phyloP scores from a whole-genome alignment of 148 eudicot genomes.

The Bassia scoparia region DNA sequence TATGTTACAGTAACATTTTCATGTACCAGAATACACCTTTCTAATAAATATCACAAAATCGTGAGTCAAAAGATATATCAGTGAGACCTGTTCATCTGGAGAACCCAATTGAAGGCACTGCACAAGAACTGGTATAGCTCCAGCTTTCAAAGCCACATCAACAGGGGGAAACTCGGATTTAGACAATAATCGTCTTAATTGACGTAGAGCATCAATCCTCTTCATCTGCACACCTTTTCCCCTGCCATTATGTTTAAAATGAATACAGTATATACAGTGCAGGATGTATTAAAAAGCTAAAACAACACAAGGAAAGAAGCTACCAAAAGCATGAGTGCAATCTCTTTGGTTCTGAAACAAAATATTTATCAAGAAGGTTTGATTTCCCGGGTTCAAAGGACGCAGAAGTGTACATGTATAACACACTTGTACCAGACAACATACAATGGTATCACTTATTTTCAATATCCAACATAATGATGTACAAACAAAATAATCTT shows the following conservation, averaged over 20 bases:
- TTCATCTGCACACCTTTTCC: slow-evolving; percentile 83
- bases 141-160: slow-evolving; percentile 80
- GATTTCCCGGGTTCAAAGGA: neutral
- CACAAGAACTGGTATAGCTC: slow-evolving; percentile 70
- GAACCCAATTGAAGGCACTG: slow-evolving; percentile 93
- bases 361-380: neutral
- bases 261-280: neutral
- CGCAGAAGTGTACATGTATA: neutral
- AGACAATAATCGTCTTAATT: slow-evolving; percentile 68
- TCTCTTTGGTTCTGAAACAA: neutral
- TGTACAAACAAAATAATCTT: neutral
- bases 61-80: slow-evolving; percentile 3
- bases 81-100: slow-evolving; percentile 83
- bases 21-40: too few species aligned
- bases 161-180: slow-evolving; percentile 93
- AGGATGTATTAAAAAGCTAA: neutral
- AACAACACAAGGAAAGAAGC: neutral
- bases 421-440: neutral
- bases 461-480: neutral
- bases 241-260: slow-evolving; percentile 34
- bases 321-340: neutral
- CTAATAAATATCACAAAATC: neutral
- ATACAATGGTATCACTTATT: neutral
- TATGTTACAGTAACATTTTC: too few species aligned
- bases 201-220: slow-evolving; percentile 70